Evolutionary conservation across 139 green algal species (phyloP).

Genomic region (Trebouxia sp.): DNA sequence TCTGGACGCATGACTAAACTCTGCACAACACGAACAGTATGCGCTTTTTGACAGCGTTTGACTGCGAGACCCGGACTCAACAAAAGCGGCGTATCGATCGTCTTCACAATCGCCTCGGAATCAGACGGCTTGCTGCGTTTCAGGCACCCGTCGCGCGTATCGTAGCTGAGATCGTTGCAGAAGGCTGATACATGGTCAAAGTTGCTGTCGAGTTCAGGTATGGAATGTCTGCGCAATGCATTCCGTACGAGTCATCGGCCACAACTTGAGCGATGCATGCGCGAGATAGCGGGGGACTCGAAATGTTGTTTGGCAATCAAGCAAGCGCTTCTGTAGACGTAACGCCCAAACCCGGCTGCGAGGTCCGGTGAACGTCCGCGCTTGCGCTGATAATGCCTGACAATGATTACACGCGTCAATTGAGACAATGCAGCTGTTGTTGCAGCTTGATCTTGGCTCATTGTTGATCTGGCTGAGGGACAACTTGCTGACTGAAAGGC

Average conservation of each 20-base stretch:
- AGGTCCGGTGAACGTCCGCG: too few species aligned
- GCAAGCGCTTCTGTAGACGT: slow-evolving; percentile 69
- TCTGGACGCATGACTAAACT: too few species aligned
- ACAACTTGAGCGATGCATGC: too few species aligned
- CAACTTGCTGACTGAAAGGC: slow-evolving; percentile 76
- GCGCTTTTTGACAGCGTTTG: too few species aligned
- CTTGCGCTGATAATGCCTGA: background rate
- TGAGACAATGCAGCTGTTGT: background rate
- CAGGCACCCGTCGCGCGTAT: too few species aligned
- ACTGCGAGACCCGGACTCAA: too few species aligned
- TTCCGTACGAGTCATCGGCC: too few species aligned
- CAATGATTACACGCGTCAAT: background rate
- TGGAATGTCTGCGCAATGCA: background rate
- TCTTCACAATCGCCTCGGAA: too few species aligned
- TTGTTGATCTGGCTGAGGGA: slow-evolving; percentile 73
- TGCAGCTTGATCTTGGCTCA: slow-evolving; percentile 61
- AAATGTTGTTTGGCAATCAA: slow-evolving; percentile 79
- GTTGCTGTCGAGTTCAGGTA: slow-evolving; percentile 1
- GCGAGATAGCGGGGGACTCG: slow-evolving; percentile 71
- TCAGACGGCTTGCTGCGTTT: too few species aligned
- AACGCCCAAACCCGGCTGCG: slow-evolving; percentile 15
- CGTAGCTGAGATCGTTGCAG: too few species aligned
- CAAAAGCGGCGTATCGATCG: too few species aligned
- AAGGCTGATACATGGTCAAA: slow-evolving; percentile 5
- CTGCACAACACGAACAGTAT: too few species aligned